phyloP scores from a whole-genome alignment of 2,329 filamentous ascomycete genomes.

The Mariannaea elegans region DNA sequence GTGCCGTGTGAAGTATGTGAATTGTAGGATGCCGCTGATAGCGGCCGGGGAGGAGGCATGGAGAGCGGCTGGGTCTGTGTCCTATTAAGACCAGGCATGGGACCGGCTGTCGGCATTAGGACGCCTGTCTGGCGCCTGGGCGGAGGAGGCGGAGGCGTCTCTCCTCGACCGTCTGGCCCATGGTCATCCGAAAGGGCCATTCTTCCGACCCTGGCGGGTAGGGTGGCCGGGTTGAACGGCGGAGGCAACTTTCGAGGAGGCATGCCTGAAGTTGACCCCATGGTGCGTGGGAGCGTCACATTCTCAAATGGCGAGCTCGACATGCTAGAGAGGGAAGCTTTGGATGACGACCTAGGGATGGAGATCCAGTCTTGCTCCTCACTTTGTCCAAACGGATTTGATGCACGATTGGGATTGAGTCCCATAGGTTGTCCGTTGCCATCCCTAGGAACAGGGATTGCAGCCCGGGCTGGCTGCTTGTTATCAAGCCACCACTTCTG shows the following conservation, averaged over 20 bases:
- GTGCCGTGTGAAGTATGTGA: constrained; percentile 44
- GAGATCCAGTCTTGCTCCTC: constrained; percentile 87
- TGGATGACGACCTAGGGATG: constrained; percentile 63
- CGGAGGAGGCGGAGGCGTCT: constrained; percentile 55
- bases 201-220: constrained; percentile 57
- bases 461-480: constrained; percentile 78
- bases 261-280: constrained; percentile 56
- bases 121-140: constrained; percentile 51
- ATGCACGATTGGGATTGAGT: constrained; percentile 76
- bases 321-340: constrained; percentile 64
- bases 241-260: constrained; percentile 61
- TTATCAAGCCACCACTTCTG: constrained; percentile 77
- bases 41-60: constrained; percentile 41
- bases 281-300: constrained; percentile 58
- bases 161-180: constrained; percentile 33
- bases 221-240: constrained; percentile 55
- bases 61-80: constrained; percentile 41
- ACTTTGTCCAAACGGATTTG: constrained; percentile 82
- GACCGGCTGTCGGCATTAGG: constrained; percentile 20
- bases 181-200: constrained; percentile 54
- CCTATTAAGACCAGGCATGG: constrained; percentile 33
- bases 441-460: constrained; percentile 69
- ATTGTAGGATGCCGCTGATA: constrained; percentile 47
- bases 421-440: constrained; percentile 62
- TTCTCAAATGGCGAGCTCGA: constrained; percentile 69